Base-by-base conservation (phyloP, 2,329 filamentous ascomycete genomes). In the Aspergillus tanneri region DNA sequence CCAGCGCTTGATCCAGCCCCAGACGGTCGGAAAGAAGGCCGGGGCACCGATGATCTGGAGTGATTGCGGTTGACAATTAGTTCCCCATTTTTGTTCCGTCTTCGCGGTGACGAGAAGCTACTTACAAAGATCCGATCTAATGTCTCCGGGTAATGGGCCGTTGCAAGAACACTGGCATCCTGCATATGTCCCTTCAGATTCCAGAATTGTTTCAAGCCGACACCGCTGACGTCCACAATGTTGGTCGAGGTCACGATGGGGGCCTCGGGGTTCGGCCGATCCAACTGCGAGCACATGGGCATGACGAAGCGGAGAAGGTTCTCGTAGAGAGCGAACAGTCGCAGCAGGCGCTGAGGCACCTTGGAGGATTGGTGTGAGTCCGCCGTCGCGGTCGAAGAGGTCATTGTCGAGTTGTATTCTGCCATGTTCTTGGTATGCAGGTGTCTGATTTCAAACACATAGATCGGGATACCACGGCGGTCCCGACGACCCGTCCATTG, bases 1-100 rank as follows among this genome's bases (percentile, higher is more conserved):
- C 90, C 91, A 96, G 63, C 87, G 86, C 78, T 95, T 95, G 72
- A 95, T 81, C 90, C 90, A 96, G 57, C 88, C 84, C 91, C 91
- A 69, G 51, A 96, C 88, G 2, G 90, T 96, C 41, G 87, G 87
- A 76, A 96, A 96, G 79, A 95, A 96, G 37, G 81, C 73, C 40
- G 92, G 92, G 0, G 92, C 92, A 52, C 91, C 91, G 55, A 96
- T 90, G 62, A 97, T 87, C 79, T 83, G 52, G 9, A 34, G 3
- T 12, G 37, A n/a, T n/a, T n/a, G n/a, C n/a, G n/a, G n/a, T n/a
- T n/a, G n/a, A n/a, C n/a, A n/a, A n/a, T n/a, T n/a, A n/a, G n/a
- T n/a, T n/a, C n/a, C n/a, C n/a, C n/a, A n/a, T n/a, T n/a, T n/a
- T n/a, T n/a, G n/a, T n/a, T n/a, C n/a, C n/a, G n/a, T n/a, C n/a